Evolutionary conservation across 129 eudicot species (phyloP).

Genomic region (Saussurea involucrata): DNA sequence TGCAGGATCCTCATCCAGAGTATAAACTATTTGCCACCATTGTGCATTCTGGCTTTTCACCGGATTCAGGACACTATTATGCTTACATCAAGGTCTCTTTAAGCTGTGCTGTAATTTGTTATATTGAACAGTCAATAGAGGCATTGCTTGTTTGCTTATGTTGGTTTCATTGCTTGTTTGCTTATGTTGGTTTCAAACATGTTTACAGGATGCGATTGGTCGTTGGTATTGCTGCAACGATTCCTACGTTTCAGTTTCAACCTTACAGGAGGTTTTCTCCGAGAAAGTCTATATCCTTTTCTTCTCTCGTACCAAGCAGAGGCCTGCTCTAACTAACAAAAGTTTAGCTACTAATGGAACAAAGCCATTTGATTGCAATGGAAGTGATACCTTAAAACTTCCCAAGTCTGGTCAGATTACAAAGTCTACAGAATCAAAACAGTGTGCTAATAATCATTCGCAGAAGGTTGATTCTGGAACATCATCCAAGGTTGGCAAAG

Average conservation of each 20-base stretch:
- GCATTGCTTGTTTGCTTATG: slow-evolving; percentile 13
- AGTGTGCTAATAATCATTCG: slow-evolving; percentile 27
- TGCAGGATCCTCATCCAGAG: slow-evolving; percentile 84
- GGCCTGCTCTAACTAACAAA: slow-evolving; percentile 42
- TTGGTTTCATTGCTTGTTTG: neutral
- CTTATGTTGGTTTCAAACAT: slow-evolving; percentile 12
- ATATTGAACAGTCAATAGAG: neutral
- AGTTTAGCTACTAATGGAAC: slow-evolving; percentile 49
- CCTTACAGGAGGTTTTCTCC: slow-evolving; percentile 78
- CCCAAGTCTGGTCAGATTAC: slow-evolving; percentile 20
- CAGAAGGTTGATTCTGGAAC: slow-evolving; percentile 30
- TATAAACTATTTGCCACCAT: slow-evolving; percentile 88
- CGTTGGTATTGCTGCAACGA: slow-evolving; percentile 99
- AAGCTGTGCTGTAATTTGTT: slow-evolving; percentile 1
- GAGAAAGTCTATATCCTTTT: slow-evolving; percentile 94
- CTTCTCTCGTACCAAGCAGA: slow-evolving; percentile 81
- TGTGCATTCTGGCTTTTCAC: slow-evolving; percentile 91
- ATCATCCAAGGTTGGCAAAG: slow-evolving; percentile 35
- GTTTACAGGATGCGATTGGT: slow-evolving; percentile 76
- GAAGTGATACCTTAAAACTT: slow-evolving; percentile 36
- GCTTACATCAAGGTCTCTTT: slow-evolving; percentile 86
- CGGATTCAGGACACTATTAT: slow-evolving; percentile 97
- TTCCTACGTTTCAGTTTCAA: slow-evolving; percentile 68
- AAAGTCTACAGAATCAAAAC: slow-evolving; percentile 31
- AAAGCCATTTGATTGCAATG: slow-evolving; percentile 46